Evolutionary conservation across 2,329 filamentous ascomycete genomes (phyloP).

Genomic region (Cryphonectria carpinicola): DNA sequence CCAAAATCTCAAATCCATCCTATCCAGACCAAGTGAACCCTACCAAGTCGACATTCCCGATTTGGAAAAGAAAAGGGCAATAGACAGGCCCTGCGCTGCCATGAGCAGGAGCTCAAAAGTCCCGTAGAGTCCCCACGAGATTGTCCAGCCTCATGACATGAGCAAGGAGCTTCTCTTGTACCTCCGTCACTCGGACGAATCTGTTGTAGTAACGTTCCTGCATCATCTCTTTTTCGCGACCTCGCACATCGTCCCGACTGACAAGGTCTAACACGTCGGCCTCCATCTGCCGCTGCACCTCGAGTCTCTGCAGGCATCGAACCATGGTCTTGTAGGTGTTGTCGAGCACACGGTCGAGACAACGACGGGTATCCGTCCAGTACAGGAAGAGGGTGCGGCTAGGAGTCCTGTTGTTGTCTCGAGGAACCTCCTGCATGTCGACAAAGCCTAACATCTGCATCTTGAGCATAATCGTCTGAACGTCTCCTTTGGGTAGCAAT

Average conservation of each 20-base stretch:
- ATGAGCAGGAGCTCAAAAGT: conserved; percentile 58
- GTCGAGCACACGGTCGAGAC: conserved; percentile 72
- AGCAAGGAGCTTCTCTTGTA: conserved; percentile 74
- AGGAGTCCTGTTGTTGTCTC: conserved; percentile 80
- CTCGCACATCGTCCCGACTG: conserved; percentile 83
- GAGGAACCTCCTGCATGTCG: conserved; percentile 92
- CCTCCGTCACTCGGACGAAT: conserved; percentile 53
- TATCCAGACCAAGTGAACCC: conserved; percentile 1
- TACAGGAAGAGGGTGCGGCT: conserved; percentile 88
- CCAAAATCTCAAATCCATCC: conserved; percentile 9
- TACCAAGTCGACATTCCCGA: not conserved
- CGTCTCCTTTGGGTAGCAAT: conserved; percentile 82
- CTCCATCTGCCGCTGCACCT: conserved; percentile 73
- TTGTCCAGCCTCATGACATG: conserved; percentile 85
- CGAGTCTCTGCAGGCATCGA: conserved; percentile 78
- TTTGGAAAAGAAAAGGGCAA: not conserved
- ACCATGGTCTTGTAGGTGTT: conserved; percentile 90
- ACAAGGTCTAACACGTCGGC: conserved; percentile 78
- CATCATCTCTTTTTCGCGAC: conserved; percentile 80
- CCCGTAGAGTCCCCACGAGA: conserved; percentile 78
- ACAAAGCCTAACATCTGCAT: conserved; percentile 87
- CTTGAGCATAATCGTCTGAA: conserved; percentile 80
- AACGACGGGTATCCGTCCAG: conserved; percentile 82
- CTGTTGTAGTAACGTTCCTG: conserved; percentile 71
- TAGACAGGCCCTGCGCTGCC: conserved; percentile 13